A percentile compares a stretch with the other conserved stretches of the same genome.
phyloP scores from a whole-genome alignment of 1,284 basidiomycete genomes.

The Irpex sp. region DNA sequence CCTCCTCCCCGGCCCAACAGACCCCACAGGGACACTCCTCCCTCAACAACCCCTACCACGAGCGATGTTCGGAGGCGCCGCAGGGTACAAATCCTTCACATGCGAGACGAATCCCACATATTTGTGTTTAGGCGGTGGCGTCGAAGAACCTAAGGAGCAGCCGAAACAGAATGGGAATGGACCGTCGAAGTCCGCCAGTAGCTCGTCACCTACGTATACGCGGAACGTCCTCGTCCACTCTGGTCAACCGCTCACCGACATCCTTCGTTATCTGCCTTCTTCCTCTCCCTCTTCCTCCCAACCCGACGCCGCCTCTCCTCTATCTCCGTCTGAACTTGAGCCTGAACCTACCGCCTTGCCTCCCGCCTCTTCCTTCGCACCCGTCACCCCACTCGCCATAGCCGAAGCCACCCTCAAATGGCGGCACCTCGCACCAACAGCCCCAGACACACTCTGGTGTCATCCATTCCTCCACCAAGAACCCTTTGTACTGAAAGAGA shows the following conservation, averaged over 20 bases:
- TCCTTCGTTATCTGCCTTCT: slow-evolving; percentile 82
- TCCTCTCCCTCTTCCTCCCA: too few species aligned
- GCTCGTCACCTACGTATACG: slow-evolving; percentile 14
- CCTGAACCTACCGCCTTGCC: too few species aligned
- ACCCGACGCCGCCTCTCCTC: too few species aligned
- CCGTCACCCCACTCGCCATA: slow-evolving; percentile 65
- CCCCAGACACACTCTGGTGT: slow-evolving; percentile 98
- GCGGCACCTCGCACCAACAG: slow-evolving; percentile 96
- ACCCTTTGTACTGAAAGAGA: slow-evolving; percentile 82
- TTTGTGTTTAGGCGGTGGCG: slow-evolving; percentile 40
- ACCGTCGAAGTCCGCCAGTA: too few species aligned
- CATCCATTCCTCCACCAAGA: slow-evolving; percentile 89
- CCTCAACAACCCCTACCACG: slow-evolving; percentile 93
- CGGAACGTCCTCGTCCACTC: slow-evolving; percentile 75
- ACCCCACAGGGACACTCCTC: slow-evolving; percentile 85
- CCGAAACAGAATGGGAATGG: too few species aligned
- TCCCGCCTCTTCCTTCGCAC: slow-evolving; percentile 33
- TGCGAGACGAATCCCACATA: slow-evolving; percentile 91
- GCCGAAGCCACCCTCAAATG: slow-evolving; percentile 81
- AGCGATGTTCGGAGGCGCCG: slow-evolving; percentile 80
- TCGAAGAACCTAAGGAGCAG: too few species aligned
- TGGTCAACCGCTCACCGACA: slow-evolving; percentile 92
- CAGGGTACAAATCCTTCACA: slow-evolving; percentile 59
- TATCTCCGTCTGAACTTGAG: too few species aligned
- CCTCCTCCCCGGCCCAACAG: slow-evolving; percentile 78